Base-by-base conservation (phyloP, 176 grass and related monocot species). In the Zizania latifolia region DNA sequence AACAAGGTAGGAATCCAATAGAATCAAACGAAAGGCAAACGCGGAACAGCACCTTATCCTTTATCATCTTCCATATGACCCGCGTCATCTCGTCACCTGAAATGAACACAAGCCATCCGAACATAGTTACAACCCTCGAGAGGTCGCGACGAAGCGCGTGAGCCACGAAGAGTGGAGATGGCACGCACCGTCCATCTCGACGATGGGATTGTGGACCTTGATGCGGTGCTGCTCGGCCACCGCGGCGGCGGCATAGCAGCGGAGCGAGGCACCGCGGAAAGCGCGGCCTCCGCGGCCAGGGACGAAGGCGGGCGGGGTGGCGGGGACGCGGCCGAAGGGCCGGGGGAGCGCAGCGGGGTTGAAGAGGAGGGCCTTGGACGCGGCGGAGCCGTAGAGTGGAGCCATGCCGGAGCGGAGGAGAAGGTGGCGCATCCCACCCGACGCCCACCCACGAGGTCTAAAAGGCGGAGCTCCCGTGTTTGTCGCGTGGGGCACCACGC, bases 81-180 rank as follows among this genome's bases (percentile, higher is more conserved):
- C 89, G 80, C 58, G 95, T 90, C 95, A 98, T 98, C 81, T 98
- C 95, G 89, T 98, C 95, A 16, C 95, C 95, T 98, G 78, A 33
- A 88, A 75, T 76, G n/a, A n/a, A 17, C 7, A 76, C 17, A 39
- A 14, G 19, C 27, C 35, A 37, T 23, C 39, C 23, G 37, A 57
- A 33, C 39, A 9, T 9, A 2, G 43, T 6, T 13, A 71, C 8
- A n/a, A 46, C 39, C 28, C 26, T 13, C 14, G 23, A 16, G 10
- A 71, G 29, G 34, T 5, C 2, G 16, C 4, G 16, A 30, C 5
- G 63, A 27, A 36, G 12, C 14, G 19, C 13, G 0, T 15, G 7
- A 36, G 23, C 58, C 5, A 13, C 28, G n/a, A 29, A 24, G 32
- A 31, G 23, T 6, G 36, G n/a, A 10, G 40, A 12, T 6, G 24